phyloP scores from a whole-genome alignment of 768 basidiomycete genomes.

The Leccinum aurantiacum region DNA sequence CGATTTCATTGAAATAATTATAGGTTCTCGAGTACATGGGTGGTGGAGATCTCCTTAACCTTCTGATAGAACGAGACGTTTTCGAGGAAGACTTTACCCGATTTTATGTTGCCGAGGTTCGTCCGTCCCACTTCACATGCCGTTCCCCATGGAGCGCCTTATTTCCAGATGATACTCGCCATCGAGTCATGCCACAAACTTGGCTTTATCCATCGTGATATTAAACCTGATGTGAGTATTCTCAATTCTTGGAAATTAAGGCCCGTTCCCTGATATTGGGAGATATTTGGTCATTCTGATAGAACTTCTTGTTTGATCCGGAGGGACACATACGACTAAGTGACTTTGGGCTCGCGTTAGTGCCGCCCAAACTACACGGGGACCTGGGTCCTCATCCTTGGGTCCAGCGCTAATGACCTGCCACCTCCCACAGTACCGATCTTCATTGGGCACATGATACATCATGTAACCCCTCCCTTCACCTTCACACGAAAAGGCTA shows the following conservation, averaged over 20 bases:
- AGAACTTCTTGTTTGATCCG: conserved; percentile 96
- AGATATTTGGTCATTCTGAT: conserved; percentile 24
- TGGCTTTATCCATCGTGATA: conserved; percentile 97
- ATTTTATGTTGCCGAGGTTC: conserved; percentile 93
- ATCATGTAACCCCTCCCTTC: conserved; percentile 54
- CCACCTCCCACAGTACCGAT: conserved; percentile 60
- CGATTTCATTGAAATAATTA: conserved; percentile 48
- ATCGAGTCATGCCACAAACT: conserved; percentile 91
- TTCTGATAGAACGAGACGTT: conserved; percentile 88
- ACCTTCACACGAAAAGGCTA: conserved; percentile 4
- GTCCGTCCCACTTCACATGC: conserved; percentile 22
- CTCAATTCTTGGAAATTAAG: conserved; percentile 29
- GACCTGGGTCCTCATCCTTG: conserved; percentile 20
- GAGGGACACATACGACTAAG: conserved; percentile 92
- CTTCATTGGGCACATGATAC: conserved; percentile 98
- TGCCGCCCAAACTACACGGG: conserved; percentile 33
- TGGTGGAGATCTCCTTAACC: conserved; percentile 93
- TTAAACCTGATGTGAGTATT: conserved; percentile 82
- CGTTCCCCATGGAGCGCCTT: conserved; percentile 27
- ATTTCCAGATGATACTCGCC: conserved; percentile 83
- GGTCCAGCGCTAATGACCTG: conserved; percentile 18
- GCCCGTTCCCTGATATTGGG: conserved; percentile 26
- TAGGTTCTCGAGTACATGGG: conserved; percentile 95
- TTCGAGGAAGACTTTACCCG: conserved; percentile 90
- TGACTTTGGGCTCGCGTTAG: conserved; percentile 95